phyloP scores from a whole-genome alignment of 1,139 yeast species.

The Debaryomycetaceae sp. region DNA sequence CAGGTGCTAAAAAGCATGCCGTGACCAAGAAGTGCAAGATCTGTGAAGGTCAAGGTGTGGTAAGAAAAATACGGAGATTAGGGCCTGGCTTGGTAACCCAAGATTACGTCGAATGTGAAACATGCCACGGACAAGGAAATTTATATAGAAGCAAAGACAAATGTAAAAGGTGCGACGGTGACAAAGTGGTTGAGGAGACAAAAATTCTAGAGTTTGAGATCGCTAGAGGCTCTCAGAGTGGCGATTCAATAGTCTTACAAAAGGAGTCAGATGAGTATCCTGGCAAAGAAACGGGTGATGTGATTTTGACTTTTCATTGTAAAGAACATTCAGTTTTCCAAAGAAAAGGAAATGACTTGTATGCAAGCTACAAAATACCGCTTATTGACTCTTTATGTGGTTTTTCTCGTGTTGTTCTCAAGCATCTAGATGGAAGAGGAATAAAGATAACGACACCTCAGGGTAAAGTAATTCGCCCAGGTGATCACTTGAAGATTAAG shows the following conservation, averaged over 20 bases:
- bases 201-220: constrained; percentile 78
- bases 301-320: constrained; percentile 58
- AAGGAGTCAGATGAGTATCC: constrained; percentile 80
- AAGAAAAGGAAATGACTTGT: constrained; percentile 64
- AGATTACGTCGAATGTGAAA: constrained; percentile 59
- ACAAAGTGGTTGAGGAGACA: constrained; percentile 59
- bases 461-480: constrained; percentile 80
- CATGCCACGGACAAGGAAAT: constrained; percentile 73
- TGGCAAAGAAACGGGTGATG: constrained; percentile 77
- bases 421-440: constrained; percentile 80
- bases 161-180: constrained; percentile 77
- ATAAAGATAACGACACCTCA: constrained; percentile 60
- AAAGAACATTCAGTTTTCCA: constrained; percentile 45
- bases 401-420: constrained; percentile 61
- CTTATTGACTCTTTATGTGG: constrained; percentile 84
- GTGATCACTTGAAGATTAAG: constrained; percentile 60
- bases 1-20: constrained; percentile 68
- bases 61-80: constrained; percentile 58
- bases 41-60: constrained; percentile 74
- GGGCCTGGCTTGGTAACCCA: constrained; percentile 77
- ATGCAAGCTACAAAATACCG: constrained; percentile 57
- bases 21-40: constrained; percentile 52
- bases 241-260: constrained; percentile 57
- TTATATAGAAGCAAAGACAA: constrained; percentile 61
- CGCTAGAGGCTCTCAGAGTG: constrained; percentile 64